Base-by-base conservation (phyloP, 2,329 filamentous ascomycete genomes). In the Pseudopithomyces chartarum region DNA sequence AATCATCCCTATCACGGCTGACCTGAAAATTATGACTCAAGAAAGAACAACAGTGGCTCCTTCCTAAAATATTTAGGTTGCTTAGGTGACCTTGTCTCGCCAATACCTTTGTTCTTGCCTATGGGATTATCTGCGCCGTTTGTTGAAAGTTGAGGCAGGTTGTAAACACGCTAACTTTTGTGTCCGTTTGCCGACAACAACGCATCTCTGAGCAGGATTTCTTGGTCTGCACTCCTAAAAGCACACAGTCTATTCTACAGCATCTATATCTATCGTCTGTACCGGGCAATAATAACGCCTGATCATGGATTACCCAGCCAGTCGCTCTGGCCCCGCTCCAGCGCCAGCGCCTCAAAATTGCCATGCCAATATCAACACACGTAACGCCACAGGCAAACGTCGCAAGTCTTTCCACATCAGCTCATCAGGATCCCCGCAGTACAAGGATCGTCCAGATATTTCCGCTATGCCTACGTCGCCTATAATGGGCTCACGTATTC, bases 401-500 rank as follows among this genome's bases (percentile, higher is more conserved):
- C 61, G 55, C 33, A 59, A 32, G 20, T 55, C 55, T 2, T 59
- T 60, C 20, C 59, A 54, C 26, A 52, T 62, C 20, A 63, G 59
- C 26, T 43, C 42, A 13, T 63, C 58, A 15, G 58, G 59, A 0
- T 60, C 61, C 17, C 59, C 64, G 26, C 59, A 44, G 17, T 55
- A 52, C 33, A 46, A 20, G 2, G 36, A 43, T 22, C 44, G 47
- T 38, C 48, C 57, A 6, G 32, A 50, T 26, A 47, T 53, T n/a
- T 26, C 43, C 8, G 32, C 22, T 15, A 34, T 20, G 23, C 29
- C 22, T 29, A 32, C 34, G 29, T 32, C 45, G 32, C 60, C 61
- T 32, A 48, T 56, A 15, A 44, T 46, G 26, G 52, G 45, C 26
- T 74, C 70, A 2, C 71, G 56, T 47, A 67, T 75, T n/a, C 72